Base-by-base conservation (phyloP, 495 filamentous ascomycete species). In the Staphylotrichum longicolle region DNA sequence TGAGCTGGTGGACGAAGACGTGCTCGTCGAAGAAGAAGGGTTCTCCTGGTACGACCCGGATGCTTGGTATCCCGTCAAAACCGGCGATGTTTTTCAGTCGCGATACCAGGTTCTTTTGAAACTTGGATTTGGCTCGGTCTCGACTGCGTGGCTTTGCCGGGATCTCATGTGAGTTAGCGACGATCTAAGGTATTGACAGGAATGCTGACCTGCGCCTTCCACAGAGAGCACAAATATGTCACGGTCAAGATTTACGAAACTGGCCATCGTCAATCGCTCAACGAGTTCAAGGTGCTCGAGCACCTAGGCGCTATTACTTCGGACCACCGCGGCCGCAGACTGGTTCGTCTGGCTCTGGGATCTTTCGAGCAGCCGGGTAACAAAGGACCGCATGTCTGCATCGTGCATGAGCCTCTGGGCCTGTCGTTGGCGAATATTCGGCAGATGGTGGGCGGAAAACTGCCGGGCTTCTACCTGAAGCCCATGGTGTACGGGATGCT, bases 171-270 rank as follows among this genome's bases (percentile, higher is more conserved):
- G 3, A 46, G 14, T 46, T n/a, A 20, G 6, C 46, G n/a, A 48
- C 5, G 3, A 3, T 30, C 15, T 10, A 8, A 1, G 20, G 20
- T 27, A 27, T 27, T 8, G n/a, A n/a, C n/a, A 30, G 15, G 15
- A n/a, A 6, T 20, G n/a, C 3, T 6, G 46, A 30, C 46, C 30
- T 7, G 30, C 46, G 6, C 4, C 30, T 5, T 6, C n/a, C 46
- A 15, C 20, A 48, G 46, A 30, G 46, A 48, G 46, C 46, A 48
- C 46, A 48, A 48, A n/a, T 48, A 48, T 4, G 46, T 48, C 46
- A 48, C 46, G 15, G 46, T 48, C 15, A 48, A 48, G 46, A 10
- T 48, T 6, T 48, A 48, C 20, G 46, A 27, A 10, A 48, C 46
- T 15, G 46, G 46, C 46, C 46, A 48, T 30, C 46, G 46, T 5